Evolutionary conservation across 345 rosid species (phyloP), one percentile per base, ranked within the genome.

Genomic region (Balakata baccata): DNA sequence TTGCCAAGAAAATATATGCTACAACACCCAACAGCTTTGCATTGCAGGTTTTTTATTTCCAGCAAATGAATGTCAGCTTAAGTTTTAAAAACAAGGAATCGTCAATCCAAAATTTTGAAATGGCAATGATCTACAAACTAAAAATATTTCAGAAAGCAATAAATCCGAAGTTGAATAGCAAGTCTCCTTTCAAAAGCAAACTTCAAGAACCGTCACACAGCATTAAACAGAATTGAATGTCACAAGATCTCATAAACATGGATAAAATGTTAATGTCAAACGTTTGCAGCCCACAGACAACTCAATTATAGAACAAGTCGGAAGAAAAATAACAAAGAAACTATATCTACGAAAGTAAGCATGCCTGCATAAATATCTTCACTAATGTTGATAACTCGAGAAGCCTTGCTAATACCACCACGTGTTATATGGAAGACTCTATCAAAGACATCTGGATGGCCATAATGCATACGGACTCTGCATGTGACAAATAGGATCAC

Each of bases 321-420:
- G 11, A 52, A 60, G 58, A n/a, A 70, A 49, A 22, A 65, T 2
- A 18, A 10, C 38, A 46, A 20, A 22, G 17, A 10, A 20, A 2
- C 6, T n/a, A n/a, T 14, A 38, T 59, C 54, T 56, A 68, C 64
- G 14, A 11, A 71, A 63, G 73, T 20, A 52, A 50, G 11, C 64
- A 77, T 81, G 87, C 98, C 99, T 77, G 99, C 87, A 81, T 43
- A 95, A 50, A 95, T 95, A 81, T 92, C 98, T 85, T 95, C 99
- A 69, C 99, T 95, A 72, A 95, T 92, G 84, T 95, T 95, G 81
- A 95, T 95, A 75, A 95, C 87, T 73, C 98, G 97, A 77, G 99
- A 94, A 71, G 99, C 97, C 89, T 94, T 94, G 96, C 99, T 94
- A 82, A 94, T 92, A 57, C 99, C 99, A 80, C 99, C 99, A 62